Conservation (phyloP, 1,284 basidiomycete genomes). For the Cryptococcus wingfieldii region DNA sequence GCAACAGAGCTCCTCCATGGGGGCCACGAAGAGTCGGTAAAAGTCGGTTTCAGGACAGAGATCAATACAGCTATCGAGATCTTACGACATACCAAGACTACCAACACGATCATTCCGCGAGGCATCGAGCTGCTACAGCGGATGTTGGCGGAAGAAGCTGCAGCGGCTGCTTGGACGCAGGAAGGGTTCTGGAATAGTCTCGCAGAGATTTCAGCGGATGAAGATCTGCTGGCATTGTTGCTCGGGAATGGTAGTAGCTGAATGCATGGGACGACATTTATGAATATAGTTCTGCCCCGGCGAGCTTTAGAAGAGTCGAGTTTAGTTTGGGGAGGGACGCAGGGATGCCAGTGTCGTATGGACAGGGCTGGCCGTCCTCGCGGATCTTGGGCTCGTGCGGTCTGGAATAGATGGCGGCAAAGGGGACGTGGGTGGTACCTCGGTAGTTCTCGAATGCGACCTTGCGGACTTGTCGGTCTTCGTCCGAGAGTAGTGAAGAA, state of each 20-base stretch:
- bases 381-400: constrained; percentile 11
- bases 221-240: no score
- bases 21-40: constrained; percentile 5
- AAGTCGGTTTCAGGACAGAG: constrained; percentile 4
- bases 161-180: not conserved
- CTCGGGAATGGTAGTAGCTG: not conserved
- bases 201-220: no score
- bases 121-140: constrained; percentile 14
- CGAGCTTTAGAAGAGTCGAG: constrained; percentile 4
- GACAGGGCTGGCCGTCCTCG: constrained; percentile 16
- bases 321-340: not conserved
- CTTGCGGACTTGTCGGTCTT: constrained; percentile 14
- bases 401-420: constrained; percentile 17
- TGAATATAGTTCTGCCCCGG: constrained; percentile 12
- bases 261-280: not conserved
- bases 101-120: constrained; percentile 13
- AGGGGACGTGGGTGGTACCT: constrained; percentile 26
- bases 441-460: constrained; percentile 13
- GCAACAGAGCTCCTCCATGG: constrained; percentile 28
- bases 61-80: constrained; percentile 9
- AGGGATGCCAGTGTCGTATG: constrained; percentile 19
- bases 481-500: constrained; percentile 17
- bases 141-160: constrained; percentile 15
- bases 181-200: not conserved
- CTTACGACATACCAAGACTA: not conserved